Conservation (phyloP, 2,329 filamentous ascomycete genomes). For the Biscogniauxia sp. region DNA sequence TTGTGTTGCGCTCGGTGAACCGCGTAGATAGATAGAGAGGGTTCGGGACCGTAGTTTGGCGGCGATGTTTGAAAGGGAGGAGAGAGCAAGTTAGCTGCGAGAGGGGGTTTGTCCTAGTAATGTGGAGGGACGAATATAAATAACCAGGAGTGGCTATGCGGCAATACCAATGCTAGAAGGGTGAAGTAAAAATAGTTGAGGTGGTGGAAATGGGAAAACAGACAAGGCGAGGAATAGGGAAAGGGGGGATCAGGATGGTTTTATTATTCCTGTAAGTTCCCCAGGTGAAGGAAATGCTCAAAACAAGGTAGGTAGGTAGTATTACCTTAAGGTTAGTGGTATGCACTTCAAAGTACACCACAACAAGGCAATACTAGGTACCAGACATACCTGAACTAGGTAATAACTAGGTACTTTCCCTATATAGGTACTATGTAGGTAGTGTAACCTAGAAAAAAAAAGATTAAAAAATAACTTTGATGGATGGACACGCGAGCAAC, state of each 20-base stretch:
- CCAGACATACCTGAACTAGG: too few relatives aligned
- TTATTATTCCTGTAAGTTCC: background rate
- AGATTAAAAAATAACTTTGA: too few relatives aligned
- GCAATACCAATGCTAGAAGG: too few relatives aligned
- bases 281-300: background rate
- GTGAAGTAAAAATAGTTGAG: background rate
- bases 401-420: background rate
- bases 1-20: background rate
- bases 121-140: background rate
- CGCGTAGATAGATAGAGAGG: background rate
- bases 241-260: conserved; percentile 2
- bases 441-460: too few relatives aligned
- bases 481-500: too few relatives aligned
- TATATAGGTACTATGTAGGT: too few relatives aligned
- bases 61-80: background rate
- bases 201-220: background rate
- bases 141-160: too few relatives aligned
- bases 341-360: too few relatives aligned
- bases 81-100: background rate
- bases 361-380: background rate
- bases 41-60: background rate
- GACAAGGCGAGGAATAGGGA: conserved; percentile 2
- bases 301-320: background rate
- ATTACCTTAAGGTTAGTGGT: too few relatives aligned
- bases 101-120: background rate